Percentiles rank a stretch among this genome's conserved stretches.
These are phyloP conservation scores for Metschnikowia peoriensis DNA, from an alignment of 805 yeast species.

Conservation along the genomic window DNA sequence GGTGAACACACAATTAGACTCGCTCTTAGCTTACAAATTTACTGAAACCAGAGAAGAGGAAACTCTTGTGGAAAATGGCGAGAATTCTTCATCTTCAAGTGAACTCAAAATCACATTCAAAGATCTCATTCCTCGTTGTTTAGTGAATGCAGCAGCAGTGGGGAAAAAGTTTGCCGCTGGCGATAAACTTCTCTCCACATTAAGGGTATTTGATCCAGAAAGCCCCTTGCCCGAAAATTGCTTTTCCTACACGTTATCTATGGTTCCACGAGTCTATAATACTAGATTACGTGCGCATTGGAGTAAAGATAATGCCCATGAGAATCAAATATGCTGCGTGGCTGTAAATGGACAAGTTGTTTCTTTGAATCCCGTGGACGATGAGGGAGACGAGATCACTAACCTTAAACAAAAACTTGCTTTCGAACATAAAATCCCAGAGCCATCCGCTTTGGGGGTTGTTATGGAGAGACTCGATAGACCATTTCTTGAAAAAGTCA, in stretches of 20 bases:
- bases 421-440: not conserved
- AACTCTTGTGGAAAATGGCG: not conserved
- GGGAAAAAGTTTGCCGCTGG: conserved; percentile 27
- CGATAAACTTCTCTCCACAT: conserved; percentile 35
- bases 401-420: conserved; percentile 17
- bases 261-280: conserved; percentile 33
- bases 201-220: conserved; percentile 24
- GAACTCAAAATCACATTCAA: conserved; percentile 19
- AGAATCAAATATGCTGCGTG: conserved; percentile 22
- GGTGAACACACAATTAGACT: conserved; percentile 36
- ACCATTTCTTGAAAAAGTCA: conserved; percentile 36
- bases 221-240: not conserved
- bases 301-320: conserved; percentile 12
- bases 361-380: conserved; percentile 8
- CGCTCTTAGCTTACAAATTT: conserved; percentile 30
- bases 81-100: not conserved
- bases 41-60: not conserved
- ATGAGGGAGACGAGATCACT: conserved; percentile 16
- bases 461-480: conserved; percentile 24
- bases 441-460: not conserved
- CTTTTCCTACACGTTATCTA: conserved; percentile 22
- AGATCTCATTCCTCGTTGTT: conserved; percentile 34
- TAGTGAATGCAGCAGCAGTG: conserved; percentile 29
- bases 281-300: conserved; percentile 24
- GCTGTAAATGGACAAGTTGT: conserved; percentile 41